Conservation (phyloP, 768 basidiomycete species). For the Symmetrospora coprosmae region DNA sequence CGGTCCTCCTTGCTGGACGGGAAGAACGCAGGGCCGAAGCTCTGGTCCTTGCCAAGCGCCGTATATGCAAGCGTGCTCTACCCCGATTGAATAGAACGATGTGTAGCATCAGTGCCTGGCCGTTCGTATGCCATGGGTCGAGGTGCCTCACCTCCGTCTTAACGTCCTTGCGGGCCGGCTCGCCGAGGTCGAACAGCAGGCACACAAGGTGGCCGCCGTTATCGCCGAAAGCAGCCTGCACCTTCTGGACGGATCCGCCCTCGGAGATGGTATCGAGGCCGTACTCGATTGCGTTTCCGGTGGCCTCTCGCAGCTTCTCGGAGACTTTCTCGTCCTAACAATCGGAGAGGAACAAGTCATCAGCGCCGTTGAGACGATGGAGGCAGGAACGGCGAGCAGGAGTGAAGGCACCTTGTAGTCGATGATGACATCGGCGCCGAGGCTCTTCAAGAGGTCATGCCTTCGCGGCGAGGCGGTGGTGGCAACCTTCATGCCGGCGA, state of each 20-base stretch:
- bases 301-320: conserved; percentile 7
- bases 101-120: too few species aligned
- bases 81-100: too few species aligned
- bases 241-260: neutral
- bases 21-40: conserved; percentile 1
- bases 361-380: neutral
- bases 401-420: conserved; percentile 49
- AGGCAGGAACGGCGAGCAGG: too few species aligned
- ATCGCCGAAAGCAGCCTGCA: neutral
- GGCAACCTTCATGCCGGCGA: conserved; percentile 42
- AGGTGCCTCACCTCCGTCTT: conserved; percentile 3
- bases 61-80: conserved; percentile 4
- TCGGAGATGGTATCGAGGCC: neutral
- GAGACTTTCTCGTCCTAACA: neutral
- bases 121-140: too few species aligned
- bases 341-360: neutral
- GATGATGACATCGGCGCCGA: conserved; percentile 57
- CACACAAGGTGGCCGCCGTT: neutral
- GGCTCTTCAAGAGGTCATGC: conserved; percentile 41
- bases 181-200: neutral
- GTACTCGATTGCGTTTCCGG: neutral
- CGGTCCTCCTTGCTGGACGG: neutral
- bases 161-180: conserved; percentile 2
- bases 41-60: neutral
- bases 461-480: conserved; percentile 20